Base-by-base conservation (phyloP, 2,329 filamentous ascomycete genomes). In the Colletotrichum sansevieriae region DNA sequence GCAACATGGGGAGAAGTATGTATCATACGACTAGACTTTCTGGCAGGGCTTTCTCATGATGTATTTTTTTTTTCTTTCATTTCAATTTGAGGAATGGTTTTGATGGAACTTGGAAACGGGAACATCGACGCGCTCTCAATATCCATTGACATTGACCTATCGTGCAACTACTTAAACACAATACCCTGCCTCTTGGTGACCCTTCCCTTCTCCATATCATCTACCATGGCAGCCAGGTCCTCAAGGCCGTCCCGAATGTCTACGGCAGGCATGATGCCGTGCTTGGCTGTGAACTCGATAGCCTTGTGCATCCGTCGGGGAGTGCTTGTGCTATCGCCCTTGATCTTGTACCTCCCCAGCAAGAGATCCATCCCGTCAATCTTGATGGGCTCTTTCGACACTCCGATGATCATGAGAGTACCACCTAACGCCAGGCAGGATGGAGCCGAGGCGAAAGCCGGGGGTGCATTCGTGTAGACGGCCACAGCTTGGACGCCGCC, bases 1-100 rank as follows among this genome's bases (percentile, higher is more conserved):
- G 78, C 78, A 88, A 78, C 88, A 90, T 76, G 80, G 80, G 5
- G 76, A 84, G 11, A 74, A 78, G 74, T 79, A 75, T 65, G 76
- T 77, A 10, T 63, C 65, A 3, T 72, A 72, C 49, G 66, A 71
- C 15, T 72, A 68, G 52, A 15, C 9, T 15, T 13, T 11, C 37
- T 13, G 4, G 37, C 15, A 39, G 37, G 25, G 9, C 11, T 33
- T 33, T 6, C 20, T 9, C 10, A 29, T 49, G 10, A 1, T 29
- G n/a, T 46, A 1, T 20, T 29, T 22, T 4, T 3, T 11, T 22
- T 4, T 22, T 18, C 18, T 18, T 18, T 18, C 18, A 1, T 2
- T 18, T 18, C 18, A 18, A 18, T 12, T 13, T 3, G 18, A 33
- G 1, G 13, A 29, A 5, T n/a, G n/a, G n/a, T n/a, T 35, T 20